Conservation (phyloP, 805 yeast species). For the Lipomyces sp. region DNA sequence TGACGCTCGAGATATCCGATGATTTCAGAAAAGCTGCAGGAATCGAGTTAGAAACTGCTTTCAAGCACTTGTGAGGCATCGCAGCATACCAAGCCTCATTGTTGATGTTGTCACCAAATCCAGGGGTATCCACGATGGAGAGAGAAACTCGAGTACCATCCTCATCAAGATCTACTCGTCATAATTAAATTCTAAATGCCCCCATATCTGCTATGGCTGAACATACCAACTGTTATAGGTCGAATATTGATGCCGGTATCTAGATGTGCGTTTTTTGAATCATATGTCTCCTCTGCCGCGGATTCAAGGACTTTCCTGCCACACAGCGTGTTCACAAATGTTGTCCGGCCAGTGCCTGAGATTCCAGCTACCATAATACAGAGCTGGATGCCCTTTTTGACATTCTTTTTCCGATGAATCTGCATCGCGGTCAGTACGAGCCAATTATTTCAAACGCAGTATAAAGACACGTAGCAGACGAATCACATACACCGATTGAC, state of each 20-base stretch:
- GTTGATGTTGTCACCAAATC: slow-evolving; percentile 77
- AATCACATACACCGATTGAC: slow-evolving; percentile 11
- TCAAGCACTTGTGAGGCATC: slow-evolving; percentile 12
- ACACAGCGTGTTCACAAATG: slow-evolving; percentile 73
- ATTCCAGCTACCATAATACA: slow-evolving; percentile 74
- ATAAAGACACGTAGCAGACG: not conserved
- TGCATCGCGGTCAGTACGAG: slow-evolving; percentile 1
- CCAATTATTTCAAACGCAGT: too few relatives aligned
- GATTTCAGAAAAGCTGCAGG: slow-evolving; percentile 50
- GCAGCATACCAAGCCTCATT: slow-evolving; percentile 56
- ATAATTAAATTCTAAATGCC: not conserved
- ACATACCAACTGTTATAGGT: slow-evolving; percentile 48
- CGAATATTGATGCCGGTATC: slow-evolving; percentile 52
- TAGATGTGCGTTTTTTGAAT: slow-evolving; percentile 46
- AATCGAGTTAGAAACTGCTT: slow-evolving; percentile 23
- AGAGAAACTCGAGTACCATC: slow-evolving; percentile 58
- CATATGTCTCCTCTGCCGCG: slow-evolving; percentile 32
- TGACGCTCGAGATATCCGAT: slow-evolving; percentile 68
- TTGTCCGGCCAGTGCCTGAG: slow-evolving; percentile 73
- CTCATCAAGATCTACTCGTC: slow-evolving; percentile 55
- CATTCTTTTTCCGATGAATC: slow-evolving; percentile 62
- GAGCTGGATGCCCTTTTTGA: slow-evolving; percentile 65
- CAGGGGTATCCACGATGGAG: slow-evolving; percentile 71
- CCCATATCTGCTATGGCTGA: not conserved
- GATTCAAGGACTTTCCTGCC: slow-evolving; percentile 52